Conservation (phyloP, 495 filamentous ascomycete species). For the Lasiosphaeria miniovina region DNA sequence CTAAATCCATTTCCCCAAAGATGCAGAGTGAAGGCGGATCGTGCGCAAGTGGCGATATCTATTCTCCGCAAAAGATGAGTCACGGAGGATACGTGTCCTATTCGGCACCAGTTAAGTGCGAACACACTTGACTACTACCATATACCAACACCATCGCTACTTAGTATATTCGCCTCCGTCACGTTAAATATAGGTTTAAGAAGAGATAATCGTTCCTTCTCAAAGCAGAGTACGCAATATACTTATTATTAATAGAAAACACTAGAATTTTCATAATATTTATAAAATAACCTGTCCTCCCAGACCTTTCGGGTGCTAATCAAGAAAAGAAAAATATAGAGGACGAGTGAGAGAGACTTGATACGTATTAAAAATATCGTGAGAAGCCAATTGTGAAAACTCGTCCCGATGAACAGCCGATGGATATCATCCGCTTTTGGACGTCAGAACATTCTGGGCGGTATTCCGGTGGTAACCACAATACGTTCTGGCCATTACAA, state of each 20-base stretch:
- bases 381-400: too few relatives aligned
- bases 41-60: background rate
- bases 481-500: conserved; percentile 17
- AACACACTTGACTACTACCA: background rate
- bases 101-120: background rate
- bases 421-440: conserved; percentile 12
- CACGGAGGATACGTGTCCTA: background rate
- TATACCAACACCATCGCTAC: background rate
- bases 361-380: conserved; percentile 3
- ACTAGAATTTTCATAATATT: conserved; percentile 9
- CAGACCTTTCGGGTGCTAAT: conserved; percentile 13
- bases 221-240: too few relatives aligned
- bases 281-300: conserved; percentile 14
- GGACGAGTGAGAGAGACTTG: conserved; percentile 3
- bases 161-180: background rate
- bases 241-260: too few relatives aligned
- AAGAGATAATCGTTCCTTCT: too few relatives aligned
- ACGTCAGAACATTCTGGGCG: conserved; percentile 16
- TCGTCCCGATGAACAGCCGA: conserved; percentile 20
- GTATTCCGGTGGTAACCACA: conserved; percentile 29
- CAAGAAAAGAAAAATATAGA: conserved; percentile 8
- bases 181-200: too few relatives aligned
- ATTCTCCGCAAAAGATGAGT: conserved; percentile 1
- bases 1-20: background rate
- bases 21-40: background rate